These are phyloP conservation scores for Mycena sp. DNA, from an alignment of 1,284 basidiomycete species.

Conservation along the genomic window DNA sequence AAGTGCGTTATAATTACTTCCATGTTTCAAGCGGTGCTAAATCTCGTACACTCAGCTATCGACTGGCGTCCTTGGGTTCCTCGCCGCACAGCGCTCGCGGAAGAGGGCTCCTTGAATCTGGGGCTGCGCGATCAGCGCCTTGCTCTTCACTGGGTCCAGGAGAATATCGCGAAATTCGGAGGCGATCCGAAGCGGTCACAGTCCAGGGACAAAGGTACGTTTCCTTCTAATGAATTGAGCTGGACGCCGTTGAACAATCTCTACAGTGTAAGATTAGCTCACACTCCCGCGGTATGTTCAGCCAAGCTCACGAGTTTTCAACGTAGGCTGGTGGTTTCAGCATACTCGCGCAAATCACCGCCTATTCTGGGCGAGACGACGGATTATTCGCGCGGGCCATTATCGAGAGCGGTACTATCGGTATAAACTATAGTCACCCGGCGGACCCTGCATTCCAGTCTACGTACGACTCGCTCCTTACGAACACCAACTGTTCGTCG, in stretches of 20 bases:
- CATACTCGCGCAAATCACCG: slow-evolving; percentile 25
- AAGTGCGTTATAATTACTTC: neutral
- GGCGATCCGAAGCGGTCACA: slow-evolving; percentile 19
- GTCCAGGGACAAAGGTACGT: slow-evolving; percentile 27
- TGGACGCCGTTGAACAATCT: too few species aligned
- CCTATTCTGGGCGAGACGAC: slow-evolving; percentile 26
- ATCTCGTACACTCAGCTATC: slow-evolving; percentile 8
- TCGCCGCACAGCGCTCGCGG: slow-evolving; percentile 1
- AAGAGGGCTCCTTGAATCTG: slow-evolving; percentile 3
- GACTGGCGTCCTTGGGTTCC: slow-evolving; percentile 13
- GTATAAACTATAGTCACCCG: slow-evolving; percentile 6
- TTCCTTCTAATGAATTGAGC: neutral
- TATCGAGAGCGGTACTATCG: slow-evolving; percentile 21
- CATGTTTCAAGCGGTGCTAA: neutral
- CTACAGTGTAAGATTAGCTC: neutral
- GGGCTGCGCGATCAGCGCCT: slow-evolving; percentile 2
- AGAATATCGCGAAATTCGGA: slow-evolving; percentile 9
- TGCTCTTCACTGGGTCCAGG: slow-evolving; percentile 9
- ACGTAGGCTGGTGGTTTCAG: slow-evolving; percentile 20
- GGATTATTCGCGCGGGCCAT: slow-evolving; percentile 29
- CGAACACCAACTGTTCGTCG: slow-evolving; percentile 20
- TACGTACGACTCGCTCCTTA: slow-evolving; percentile 17
- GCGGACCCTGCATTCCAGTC: slow-evolving; percentile 5
- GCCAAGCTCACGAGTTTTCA: neutral
- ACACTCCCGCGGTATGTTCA: neutral